Evolutionary conservation across 306 rosid species (phyloP).

Genomic region (Spatholobus suberectus): DNA sequence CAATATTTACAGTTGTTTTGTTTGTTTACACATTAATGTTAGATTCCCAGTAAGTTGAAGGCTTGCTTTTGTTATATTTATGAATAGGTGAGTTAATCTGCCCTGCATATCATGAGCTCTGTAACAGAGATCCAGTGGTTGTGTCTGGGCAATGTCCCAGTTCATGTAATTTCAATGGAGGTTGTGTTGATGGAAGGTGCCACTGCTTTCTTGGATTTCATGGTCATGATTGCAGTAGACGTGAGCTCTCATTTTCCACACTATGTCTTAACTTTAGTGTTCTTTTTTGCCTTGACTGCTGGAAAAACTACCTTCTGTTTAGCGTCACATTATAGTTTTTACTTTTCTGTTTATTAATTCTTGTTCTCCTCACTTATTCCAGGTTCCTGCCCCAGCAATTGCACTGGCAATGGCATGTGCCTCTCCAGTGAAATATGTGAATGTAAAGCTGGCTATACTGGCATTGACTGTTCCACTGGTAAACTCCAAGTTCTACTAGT

Average conservation of each 20-base stretch:
- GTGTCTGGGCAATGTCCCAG: conserved; percentile 76
- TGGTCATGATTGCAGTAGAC: conserved; percentile 80
- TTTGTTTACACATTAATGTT: neutral
- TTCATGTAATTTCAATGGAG: conserved; percentile 83
- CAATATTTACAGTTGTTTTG: conserved; percentile 32
- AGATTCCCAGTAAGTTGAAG: conserved; percentile 21
- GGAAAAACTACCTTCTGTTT: conserved; percentile 1
- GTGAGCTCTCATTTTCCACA: conserved; percentile 58
- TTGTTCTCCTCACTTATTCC: conserved; percentile 35
- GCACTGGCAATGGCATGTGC: conserved; percentile 76
- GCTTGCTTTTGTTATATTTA: conserved; percentile 32
- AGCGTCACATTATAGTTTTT: neutral
- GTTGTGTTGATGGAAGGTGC: conserved; percentile 87
- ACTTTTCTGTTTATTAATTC: conserved; percentile 1
- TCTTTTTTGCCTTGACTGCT: conserved; percentile 2
- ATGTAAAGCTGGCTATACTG: conserved; percentile 80
- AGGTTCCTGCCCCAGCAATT: conserved; percentile 79
- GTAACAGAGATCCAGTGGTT: conserved; percentile 54
- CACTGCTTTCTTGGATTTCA: conserved; percentile 80
- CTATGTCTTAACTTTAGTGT: conserved; percentile 9
- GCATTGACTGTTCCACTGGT: conserved; percentile 93
- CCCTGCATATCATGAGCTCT: conserved; percentile 88
- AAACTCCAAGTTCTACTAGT: conserved; percentile 18
- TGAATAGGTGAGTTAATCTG: conserved; percentile 80
- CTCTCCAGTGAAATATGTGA: conserved; percentile 80